Percentiles rank a stretch among this genome's conserved stretches.
Conservation (phyloP, 352 stramenopile species). For the Globisporangium lucens region DNA sequence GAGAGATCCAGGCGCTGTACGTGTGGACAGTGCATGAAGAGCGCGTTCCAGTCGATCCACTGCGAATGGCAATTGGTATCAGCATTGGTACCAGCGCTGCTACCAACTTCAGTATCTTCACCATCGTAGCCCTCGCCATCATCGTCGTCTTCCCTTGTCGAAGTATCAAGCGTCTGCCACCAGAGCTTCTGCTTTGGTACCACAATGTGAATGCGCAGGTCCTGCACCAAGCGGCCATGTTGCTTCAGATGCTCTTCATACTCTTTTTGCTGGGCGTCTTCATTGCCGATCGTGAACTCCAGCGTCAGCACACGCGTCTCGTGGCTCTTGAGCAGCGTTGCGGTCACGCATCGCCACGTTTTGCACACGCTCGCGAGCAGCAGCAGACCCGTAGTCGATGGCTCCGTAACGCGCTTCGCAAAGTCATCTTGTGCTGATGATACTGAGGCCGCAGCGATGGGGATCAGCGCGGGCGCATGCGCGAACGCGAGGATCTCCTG, state of each 20-base stretch:
- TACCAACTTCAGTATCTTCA: not conserved
- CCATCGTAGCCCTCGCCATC: slow-evolving; percentile 5
- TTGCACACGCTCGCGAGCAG: slow-evolving; percentile 30
- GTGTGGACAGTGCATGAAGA: slow-evolving; percentile 34
- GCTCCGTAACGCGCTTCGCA: slow-evolving; percentile 23
- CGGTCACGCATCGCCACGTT: slow-evolving; percentile 24
- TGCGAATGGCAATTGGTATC: slow-evolving; percentile 17
- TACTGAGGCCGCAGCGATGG: slow-evolving; percentile 1
- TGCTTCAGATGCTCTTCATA: slow-evolving; percentile 18
- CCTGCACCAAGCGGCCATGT: slow-evolving; percentile 20
- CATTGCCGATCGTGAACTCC: slow-evolving; percentile 24
- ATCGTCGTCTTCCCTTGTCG: slow-evolving; percentile 5
- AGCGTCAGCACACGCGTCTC: slow-evolving; percentile 24
- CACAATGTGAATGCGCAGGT: slow-evolving; percentile 30
- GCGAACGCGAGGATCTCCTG: slow-evolving; percentile 37
- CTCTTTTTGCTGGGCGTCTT: slow-evolving; percentile 23
- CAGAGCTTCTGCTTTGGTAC: slow-evolving; percentile 26
- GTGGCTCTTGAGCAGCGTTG: slow-evolving; percentile 20
- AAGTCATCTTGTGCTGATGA: slow-evolving; percentile 20
- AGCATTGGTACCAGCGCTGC: not conserved
- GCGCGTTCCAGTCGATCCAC: slow-evolving; percentile 39
- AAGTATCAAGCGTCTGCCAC: slow-evolving; percentile 24
- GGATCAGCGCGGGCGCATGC: slow-evolving; percentile 35
- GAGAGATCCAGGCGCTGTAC: slow-evolving; percentile 42
- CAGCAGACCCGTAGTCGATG: slow-evolving; percentile 24